A percentile compares a stretch with the other conserved stretches of the same genome.
These are phyloP conservation scores for Trypanosoma scelopori DNA, from an alignment of 208 protist species.

Conservation along the genomic window DNA sequence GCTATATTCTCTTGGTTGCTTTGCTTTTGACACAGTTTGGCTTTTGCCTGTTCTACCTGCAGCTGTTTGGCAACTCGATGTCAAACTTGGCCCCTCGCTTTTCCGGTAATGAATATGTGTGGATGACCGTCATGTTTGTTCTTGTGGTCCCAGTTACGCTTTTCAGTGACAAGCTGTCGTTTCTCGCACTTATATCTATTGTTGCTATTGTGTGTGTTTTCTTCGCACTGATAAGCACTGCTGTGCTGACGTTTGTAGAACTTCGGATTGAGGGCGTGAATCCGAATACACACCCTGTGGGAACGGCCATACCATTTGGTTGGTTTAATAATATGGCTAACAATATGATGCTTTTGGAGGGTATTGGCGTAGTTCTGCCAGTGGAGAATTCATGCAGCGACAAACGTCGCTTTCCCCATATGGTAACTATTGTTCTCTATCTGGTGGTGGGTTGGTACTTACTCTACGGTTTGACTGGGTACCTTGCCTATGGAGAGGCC, in stretches of 20 bases:
- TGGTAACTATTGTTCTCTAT: conserved; percentile 29
- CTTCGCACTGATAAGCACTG: conserved; percentile 24
- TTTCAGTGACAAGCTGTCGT: conserved; percentile 21
- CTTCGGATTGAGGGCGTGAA: conserved; percentile 19
- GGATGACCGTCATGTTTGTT: conserved; percentile 26
- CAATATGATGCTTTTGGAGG: conserved; percentile 33
- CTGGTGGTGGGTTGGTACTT: conserved; percentile 25
- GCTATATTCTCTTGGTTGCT: conserved; percentile 22
- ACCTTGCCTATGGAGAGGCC: conserved; percentile 29
- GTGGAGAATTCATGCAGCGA: conserved; percentile 29
- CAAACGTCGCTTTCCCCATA: conserved; percentile 22
- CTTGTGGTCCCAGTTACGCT: conserved; percentile 24
- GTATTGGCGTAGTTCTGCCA: conserved; percentile 38
- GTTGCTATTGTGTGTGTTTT: conserved; percentile 16
- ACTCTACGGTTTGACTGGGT: conserved; percentile 31
- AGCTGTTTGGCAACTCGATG: conserved; percentile 28
- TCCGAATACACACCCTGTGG: conserved; percentile 1
- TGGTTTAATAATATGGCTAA: conserved; percentile 39
- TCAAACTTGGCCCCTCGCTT: conserved; percentile 17
- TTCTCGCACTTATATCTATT: conserved; percentile 23
- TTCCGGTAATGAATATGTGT: conserved; percentile 19
- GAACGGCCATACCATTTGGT: conserved; percentile 13
- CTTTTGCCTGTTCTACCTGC: conserved; percentile 38
- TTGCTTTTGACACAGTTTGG: conserved; percentile 41
- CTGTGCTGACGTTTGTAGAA: conserved; percentile 11